These are phyloP conservation scores for Pseudogymnoascus sp. DNA, from an alignment of 2,329 filamentous ascomycete genomes.

Conservation along the genomic window DNA sequence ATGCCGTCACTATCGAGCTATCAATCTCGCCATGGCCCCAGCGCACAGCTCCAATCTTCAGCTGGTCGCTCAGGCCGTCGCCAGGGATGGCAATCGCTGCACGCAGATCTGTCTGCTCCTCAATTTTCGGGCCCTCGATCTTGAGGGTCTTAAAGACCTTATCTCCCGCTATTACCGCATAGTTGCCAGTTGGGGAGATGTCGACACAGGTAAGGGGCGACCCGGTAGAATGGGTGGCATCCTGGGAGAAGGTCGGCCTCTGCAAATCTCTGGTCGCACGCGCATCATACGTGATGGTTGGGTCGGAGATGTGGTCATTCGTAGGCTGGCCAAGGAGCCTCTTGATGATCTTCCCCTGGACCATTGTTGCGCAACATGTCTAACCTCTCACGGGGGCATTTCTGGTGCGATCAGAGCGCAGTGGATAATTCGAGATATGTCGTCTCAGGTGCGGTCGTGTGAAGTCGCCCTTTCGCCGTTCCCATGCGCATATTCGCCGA, in stretches of 20 bases:
- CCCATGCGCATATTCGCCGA: background rate
- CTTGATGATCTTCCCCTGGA: slow-evolving; percentile 12
- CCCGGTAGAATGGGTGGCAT: slow-evolving; percentile 44
- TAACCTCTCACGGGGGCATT: slow-evolving; percentile 5
- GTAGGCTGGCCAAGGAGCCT: slow-evolving; percentile 12
- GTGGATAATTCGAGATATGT: background rate
- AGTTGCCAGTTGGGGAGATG: slow-evolving; percentile 48
- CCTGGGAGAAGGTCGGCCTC: slow-evolving; percentile 45
- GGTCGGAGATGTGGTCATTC: slow-evolving; percentile 9
- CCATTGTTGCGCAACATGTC: slow-evolving; percentile 10
- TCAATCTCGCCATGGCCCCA: slow-evolving; percentile 43
- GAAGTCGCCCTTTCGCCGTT: background rate
- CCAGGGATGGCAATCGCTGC: slow-evolving; percentile 45
- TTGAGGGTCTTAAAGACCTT: slow-evolving; percentile 52
- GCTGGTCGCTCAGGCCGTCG: slow-evolving; percentile 45
- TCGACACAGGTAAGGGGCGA: slow-evolving; percentile 52
- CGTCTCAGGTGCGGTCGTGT: background rate
- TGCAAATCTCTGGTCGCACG: background rate
- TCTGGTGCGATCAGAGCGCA: background rate
- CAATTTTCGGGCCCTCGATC: slow-evolving; percentile 45
- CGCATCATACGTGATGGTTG: slow-evolving; percentile 3
- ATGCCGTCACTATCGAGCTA: slow-evolving; percentile 54
- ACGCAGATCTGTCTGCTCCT: slow-evolving; percentile 52
- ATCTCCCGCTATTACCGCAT: slow-evolving; percentile 50
- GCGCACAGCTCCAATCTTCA: slow-evolving; percentile 57